A percentile compares a stretch with the other conserved stretches of the same genome.
Evolutionary conservation across 306 rosid genomes (phyloP).

Genomic region (Malus orientalis): DNA sequence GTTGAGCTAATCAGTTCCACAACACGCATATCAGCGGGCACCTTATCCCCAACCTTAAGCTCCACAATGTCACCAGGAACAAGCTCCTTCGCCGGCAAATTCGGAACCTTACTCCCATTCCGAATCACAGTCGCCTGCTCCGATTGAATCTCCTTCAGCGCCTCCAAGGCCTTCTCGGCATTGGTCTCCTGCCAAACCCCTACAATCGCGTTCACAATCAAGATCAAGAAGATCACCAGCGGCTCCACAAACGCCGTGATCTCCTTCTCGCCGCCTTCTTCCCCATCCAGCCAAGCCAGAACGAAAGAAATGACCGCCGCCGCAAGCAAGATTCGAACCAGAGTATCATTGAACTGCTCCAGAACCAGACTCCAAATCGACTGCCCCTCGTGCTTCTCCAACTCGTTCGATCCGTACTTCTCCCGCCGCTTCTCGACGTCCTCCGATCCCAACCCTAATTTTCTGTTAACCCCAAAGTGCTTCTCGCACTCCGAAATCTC

Average conservation of each 20-base stretch:
- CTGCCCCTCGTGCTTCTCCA: slow-evolving; percentile 78
- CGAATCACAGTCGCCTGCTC: slow-evolving; percentile 70
- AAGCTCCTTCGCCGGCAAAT: slow-evolving; percentile 63
- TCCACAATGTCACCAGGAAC: slow-evolving; percentile 66
- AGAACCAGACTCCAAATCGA: slow-evolving; percentile 60
- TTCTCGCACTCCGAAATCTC: slow-evolving; percentile 64
- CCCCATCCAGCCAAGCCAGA: slow-evolving; percentile 78
- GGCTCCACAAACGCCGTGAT: slow-evolving; percentile 54
- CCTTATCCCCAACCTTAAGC: slow-evolving; percentile 42
- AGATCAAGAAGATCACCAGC: slow-evolving; percentile 40
- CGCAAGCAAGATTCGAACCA: slow-evolving; percentile 73
- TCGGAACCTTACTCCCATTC: slow-evolving; percentile 28
- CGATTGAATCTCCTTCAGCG: slow-evolving; percentile 86
- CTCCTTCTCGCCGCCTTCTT: slow-evolving; percentile 43
- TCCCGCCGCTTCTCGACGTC: slow-evolving; percentile 48
- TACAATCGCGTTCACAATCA: slow-evolving; percentile 55
- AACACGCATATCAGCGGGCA: slow-evolving; percentile 45
- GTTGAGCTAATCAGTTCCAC: slow-evolving; percentile 36
- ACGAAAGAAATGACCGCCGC: slow-evolving; percentile 87
- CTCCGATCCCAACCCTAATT: slow-evolving; percentile 27
- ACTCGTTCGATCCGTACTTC: slow-evolving; percentile 63
- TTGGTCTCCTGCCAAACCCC: slow-evolving; percentile 96
- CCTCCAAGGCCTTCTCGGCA: slow-evolving; percentile 92
- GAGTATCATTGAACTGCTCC: slow-evolving; percentile 82
- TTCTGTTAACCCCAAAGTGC: slow-evolving; percentile 41